phyloP scores from a whole-genome alignment of 371 early-diverging fungal genomes.

The Apophysomyces variabilis region DNA sequence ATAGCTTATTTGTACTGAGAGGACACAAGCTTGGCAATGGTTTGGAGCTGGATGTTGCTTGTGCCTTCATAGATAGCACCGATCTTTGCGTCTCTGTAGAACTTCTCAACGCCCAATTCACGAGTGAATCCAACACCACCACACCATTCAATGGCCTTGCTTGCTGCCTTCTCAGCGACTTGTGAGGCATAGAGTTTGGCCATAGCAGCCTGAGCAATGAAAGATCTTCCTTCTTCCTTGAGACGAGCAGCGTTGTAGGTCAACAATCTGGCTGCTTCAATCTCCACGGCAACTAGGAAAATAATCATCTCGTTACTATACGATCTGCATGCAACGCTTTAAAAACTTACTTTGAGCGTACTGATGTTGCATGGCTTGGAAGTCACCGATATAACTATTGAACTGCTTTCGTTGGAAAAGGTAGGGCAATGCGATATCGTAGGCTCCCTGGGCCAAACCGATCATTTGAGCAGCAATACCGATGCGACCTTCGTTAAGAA shows the following conservation, averaged over 20 bases:
- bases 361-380: conserved; percentile 98
- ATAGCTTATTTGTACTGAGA: conserved; percentile 55
- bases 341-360: conserved; percentile 79
- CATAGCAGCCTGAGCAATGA: conserved; percentile 97
- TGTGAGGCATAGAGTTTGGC: conserved; percentile 96
- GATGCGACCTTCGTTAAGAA: conserved; percentile 97
- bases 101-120: conserved; percentile 83
- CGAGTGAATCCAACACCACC: conserved; percentile 98
- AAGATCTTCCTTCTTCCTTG: conserved; percentile 91
- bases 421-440: conserved; percentile 91
- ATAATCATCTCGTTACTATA: background rate
- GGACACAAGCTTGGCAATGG: conserved; percentile 86
- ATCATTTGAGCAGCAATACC: conserved; percentile 99
- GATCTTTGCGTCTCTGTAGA: conserved; percentile 96
- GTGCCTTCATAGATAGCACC: conserved; percentile 86
- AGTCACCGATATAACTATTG: conserved; percentile 81
- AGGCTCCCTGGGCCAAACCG: conserved; percentile 95
- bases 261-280: conserved; percentile 96
- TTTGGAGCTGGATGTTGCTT: conserved; percentile 92
- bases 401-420: conserved; percentile 97
- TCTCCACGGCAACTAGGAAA: conserved; percentile 78
- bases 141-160: conserved; percentile 94
- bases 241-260: conserved; percentile 97
- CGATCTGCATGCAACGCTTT: too few relatives aligned
- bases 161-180: conserved; percentile 91